Base-by-base conservation (phyloP, 768 basidiomycete species). In the Inosperma sp. region DNA sequence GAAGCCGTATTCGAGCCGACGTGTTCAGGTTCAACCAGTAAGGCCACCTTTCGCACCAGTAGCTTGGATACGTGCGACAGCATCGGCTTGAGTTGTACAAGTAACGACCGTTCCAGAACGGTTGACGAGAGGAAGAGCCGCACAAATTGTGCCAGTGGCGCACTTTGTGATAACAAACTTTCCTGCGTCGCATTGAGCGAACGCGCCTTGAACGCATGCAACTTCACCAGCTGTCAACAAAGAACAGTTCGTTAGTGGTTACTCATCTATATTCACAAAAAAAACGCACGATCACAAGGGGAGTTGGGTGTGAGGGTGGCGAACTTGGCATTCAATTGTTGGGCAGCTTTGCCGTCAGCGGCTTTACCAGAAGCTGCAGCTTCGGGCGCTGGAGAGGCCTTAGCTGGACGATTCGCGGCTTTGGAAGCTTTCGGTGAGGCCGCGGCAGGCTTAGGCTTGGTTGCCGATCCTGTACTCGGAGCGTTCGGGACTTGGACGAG, bases 91-190 rank as follows among this genome's bases (percentile, higher is more conserved):
- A 1, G 77, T 79, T 13, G 71, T 72, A 65, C 80, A 82, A 10
- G 76, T 68, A 53, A 81, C 67, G 5, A 73, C 76, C 7, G 79
- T 80, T 34, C 80, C 81, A 9, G 71, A 49, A 25, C 64, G 68
- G 65, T 80, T 79, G 49, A 81, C 79, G 21, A 82, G 70, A 21
- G 80, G 80, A 40, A 81, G 72, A 4, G 78, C 79, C 25, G 69
- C 69, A 45, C 80, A 81, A 4, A 63, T 66, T 25, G 69, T 59
- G 2, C 66, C 65, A 31, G 58, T 61, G 22, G 63, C 61, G 49
- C 80, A 82, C 0, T 58, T 48, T 0, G 68, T 71, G 13, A 68
- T 46, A 1, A 62, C 69, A 46, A 78, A 81, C 50, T 70, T 65
- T n/a, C 76, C 77, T n/a, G 56, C 61, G 22, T 72, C 73, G 52